These are phyloP conservation scores for Leishmania guyanensis DNA, from an alignment of 208 protist genomes.

Conservation along the genomic window DNA sequence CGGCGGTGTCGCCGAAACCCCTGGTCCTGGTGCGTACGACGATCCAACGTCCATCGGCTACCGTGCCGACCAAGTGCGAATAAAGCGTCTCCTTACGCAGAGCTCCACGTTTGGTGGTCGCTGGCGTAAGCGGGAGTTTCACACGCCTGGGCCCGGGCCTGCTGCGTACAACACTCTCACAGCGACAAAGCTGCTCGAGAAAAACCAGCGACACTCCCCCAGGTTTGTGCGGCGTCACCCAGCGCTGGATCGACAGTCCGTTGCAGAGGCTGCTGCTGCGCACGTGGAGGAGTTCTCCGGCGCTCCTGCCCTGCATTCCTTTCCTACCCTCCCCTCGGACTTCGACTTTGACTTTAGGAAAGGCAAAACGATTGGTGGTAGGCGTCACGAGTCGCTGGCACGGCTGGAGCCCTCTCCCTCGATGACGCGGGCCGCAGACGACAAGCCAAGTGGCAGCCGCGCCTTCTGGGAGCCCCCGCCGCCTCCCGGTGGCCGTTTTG, in stretches of 20 bases:
- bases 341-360: slow-evolving; percentile 81
- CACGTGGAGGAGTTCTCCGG: not conserved
- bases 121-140: slow-evolving; percentile 28
- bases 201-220: slow-evolving; percentile 53
- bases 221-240: slow-evolving; percentile 39
- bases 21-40: slow-evolving; percentile 70
- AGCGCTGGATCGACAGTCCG: not conserved
- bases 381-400: slow-evolving; percentile 22
- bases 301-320: slow-evolving; percentile 5
- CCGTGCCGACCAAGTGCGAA: slow-evolving; percentile 29
- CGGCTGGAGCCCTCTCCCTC: slow-evolving; percentile 2
- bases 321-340: slow-evolving; percentile 64
- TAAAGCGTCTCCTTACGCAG: slow-evolving; percentile 35
- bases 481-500: slow-evolving; percentile 35
- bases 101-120: slow-evolving; percentile 67
- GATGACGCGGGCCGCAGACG: slow-evolving; percentile 25
- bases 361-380: slow-evolving; percentile 60
- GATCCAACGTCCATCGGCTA: slow-evolving; percentile 75
- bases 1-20: slow-evolving; percentile 6
- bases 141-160: slow-evolving; percentile 55
- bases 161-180: slow-evolving; percentile 54
- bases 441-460: slow-evolving; percentile 17
- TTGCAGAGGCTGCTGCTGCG: slow-evolving; percentile 6
- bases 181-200: slow-evolving; percentile 51
- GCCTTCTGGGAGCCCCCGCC: slow-evolving; percentile 29